Percentiles rank a stretch among this genome's conserved stretches.
Conservation (phyloP, 2,329 filamentous ascomycete species). For the Tolypocladium ovalisporum region DNA sequence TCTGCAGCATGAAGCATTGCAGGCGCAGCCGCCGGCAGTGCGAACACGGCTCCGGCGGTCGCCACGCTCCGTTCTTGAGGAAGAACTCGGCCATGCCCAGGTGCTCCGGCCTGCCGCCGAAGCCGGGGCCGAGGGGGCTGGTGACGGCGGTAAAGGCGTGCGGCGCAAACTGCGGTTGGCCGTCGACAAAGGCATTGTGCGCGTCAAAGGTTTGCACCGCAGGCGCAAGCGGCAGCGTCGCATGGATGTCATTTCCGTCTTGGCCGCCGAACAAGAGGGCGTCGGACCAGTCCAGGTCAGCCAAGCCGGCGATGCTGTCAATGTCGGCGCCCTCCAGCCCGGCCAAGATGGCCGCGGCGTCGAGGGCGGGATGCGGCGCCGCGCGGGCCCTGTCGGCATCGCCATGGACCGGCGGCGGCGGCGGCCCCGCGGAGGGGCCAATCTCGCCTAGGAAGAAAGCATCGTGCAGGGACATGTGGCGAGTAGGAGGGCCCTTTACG, state of each 20-base stretch:
- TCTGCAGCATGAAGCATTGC: conserved; percentile 37
- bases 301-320: neutral
- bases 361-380: neutral
- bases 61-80: conserved; percentile 27
- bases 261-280: conserved; percentile 3
- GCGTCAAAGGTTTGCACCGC: too few relatives aligned
- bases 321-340: neutral
- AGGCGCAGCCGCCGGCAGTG: conserved; percentile 32
- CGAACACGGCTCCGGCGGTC: conserved; percentile 29
- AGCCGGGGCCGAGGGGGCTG: neutral
- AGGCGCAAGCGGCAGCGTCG: neutral
- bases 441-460: conserved; percentile 1
- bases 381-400: neutral
- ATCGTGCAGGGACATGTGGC: conserved; percentile 3
- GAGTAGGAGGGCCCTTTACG: neutral
- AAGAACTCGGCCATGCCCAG: conserved; percentile 25
- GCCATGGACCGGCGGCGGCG: neutral
- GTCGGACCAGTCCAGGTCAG: conserved; percentile 4
- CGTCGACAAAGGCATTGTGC: too few relatives aligned
- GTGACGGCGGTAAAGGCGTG: neutral
- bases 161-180: neutral
- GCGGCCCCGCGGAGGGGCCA: conserved; percentile 1
- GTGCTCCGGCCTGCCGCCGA: conserved; percentile 1
- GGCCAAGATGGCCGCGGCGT: neutral
- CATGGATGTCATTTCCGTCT: neutral